These are phyloP conservation scores for Leishmania aethiopica DNA, from an alignment of 208 protist species.

Conservation along the genomic window DNA sequence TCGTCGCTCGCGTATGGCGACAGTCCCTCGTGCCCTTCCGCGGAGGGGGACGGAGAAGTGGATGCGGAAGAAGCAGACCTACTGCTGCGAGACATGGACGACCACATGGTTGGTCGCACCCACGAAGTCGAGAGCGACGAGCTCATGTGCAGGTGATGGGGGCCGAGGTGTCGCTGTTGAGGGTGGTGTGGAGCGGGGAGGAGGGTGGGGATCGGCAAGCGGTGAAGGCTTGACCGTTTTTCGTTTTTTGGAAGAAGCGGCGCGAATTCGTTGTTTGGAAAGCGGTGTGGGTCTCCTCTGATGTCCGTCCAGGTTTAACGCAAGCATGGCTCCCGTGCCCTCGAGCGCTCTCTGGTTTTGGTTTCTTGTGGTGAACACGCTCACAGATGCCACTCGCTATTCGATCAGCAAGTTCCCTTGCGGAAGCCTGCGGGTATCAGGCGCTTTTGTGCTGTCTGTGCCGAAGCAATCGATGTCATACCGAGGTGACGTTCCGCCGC, in stretches of 20 bases:
- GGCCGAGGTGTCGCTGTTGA: neutral
- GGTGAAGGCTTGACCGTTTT: neutral
- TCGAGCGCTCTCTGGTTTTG: neutral
- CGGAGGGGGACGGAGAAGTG: slow-evolving; percentile 1
- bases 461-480: neutral
- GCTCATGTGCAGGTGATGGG: neutral
- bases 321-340: neutral
- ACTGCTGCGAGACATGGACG: slow-evolving; percentile 19
- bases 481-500: neutral
- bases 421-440: neutral
- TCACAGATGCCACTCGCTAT: neutral
- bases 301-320: neutral
- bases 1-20: neutral
- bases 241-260: neutral
- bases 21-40: neutral
- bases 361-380: neutral
- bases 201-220: neutral
- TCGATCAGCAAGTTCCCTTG: neutral
- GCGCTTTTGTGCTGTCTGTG: neutral
- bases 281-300: neutral
- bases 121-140: neutral
- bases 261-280: neutral
- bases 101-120: neutral
- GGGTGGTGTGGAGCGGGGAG: neutral
- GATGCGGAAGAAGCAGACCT: slow-evolving; percentile 17